These are phyloP conservation scores for Clonostachys rosea DNA, from an alignment of 2,329 filamentous ascomycete species.

Conservation along the genomic window DNA sequence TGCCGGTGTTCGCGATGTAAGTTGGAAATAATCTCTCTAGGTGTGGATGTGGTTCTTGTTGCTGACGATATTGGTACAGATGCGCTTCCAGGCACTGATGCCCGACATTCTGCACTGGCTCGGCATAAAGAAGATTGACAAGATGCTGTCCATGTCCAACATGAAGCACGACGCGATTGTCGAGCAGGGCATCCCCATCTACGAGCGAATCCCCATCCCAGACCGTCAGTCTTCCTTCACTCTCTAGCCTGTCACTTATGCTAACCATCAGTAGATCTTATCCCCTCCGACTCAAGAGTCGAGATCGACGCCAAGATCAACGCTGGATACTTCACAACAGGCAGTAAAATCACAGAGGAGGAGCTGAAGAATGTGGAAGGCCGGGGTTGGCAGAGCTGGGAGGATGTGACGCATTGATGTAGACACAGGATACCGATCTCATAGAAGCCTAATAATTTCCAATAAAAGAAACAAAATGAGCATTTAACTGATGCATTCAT, in stretches of 20 bases:
- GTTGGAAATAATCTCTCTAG: constrained; percentile 30
- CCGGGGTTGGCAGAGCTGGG: constrained; percentile 64
- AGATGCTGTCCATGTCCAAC: constrained; percentile 98
- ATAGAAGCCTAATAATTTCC: too few species aligned
- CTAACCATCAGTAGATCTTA: constrained; percentile 55
- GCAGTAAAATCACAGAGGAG: constrained; percentile 75
- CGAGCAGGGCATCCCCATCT: constrained; percentile 53
- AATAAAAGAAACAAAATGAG: too few species aligned
- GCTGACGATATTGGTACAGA: constrained; percentile 58
- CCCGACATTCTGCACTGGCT: constrained; percentile 97
- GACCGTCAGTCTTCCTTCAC: constrained; percentile 57
- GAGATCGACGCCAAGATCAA: constrained; percentile 95
- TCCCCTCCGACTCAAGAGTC: constrained; percentile 81
- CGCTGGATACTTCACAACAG: constrained; percentile 73
- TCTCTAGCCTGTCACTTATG: constrained; percentile 19
- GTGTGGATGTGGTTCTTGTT: not conserved
- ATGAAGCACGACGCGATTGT: constrained; percentile 93
- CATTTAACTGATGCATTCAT: too few species aligned
- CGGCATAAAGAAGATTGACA: constrained; percentile 96
- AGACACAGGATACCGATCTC: too few species aligned
- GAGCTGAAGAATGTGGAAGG: constrained; percentile 77
- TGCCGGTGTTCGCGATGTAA: constrained; percentile 70
- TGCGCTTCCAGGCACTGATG: constrained; percentile 98
- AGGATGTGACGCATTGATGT: constrained; percentile 5
- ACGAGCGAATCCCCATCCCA: constrained; percentile 63